Base-by-base conservation (phyloP, 345 rosid genomes). In the Eucalyptus rudis region DNA sequence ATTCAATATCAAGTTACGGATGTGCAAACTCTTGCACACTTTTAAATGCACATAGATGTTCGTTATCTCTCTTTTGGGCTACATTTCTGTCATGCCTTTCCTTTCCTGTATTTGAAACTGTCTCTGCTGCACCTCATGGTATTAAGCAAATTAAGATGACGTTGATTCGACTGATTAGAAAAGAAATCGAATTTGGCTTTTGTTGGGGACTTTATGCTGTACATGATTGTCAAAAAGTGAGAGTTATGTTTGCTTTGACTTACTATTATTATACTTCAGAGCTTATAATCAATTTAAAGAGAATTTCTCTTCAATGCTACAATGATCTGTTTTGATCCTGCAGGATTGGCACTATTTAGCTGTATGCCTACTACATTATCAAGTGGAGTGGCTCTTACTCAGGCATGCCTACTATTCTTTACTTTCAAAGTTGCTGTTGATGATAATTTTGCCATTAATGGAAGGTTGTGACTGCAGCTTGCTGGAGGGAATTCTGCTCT, bases 361-460 rank as follows among this genome's bases (percentile, higher is more conserved):
- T 97, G 99, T 89, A 97, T 96, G 99, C 99, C 99, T 90, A 97
- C 99, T 88, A 96, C 99, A 91, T 94, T 97, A 92, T 97, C 99
- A 68, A 96, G 99, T 93, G 99, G 97, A 89, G 99, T 96, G 89
- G 99, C 99, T 87, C 96, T 97, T 86, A 97, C 99, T 89, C 97
- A 95, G 93, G 99, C 94, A 94, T 88, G 90, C 86, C 80, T 12
- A 83, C 90, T 91, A 36, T 71, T 90, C 86, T 87, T 68, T 24
- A 19, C 80, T 93, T 88, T 76, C 52, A 44, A 31, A 36, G 19
- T 29, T 58, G 71, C 54, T 52, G 36, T 87, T 68, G 27, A 43
- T 59, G 9, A 87, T 31, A 86, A 86, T 85, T 91, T 89, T 88
- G 33, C 51, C 52, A 86, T 88, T 49, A 68, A 89, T 17, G 10